These are phyloP conservation scores for Mycena rebaudengoi DNA, from an alignment of 768 basidiomycete species.

Conservation along the genomic window DNA sequence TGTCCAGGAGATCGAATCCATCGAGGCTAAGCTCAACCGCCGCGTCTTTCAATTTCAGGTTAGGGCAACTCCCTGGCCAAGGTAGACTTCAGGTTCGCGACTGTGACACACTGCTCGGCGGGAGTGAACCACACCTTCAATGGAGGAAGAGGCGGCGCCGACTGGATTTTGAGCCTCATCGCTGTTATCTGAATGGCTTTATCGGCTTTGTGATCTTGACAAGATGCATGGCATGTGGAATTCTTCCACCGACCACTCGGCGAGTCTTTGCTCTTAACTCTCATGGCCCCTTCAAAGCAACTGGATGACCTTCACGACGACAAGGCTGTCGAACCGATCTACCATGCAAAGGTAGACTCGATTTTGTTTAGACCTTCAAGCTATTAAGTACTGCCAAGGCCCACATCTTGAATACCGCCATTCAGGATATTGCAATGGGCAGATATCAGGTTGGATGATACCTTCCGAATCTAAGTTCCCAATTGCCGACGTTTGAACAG, in stretches of 20 bases:
- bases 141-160: constrained; percentile 54
- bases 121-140: constrained; percentile 63
- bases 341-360: too few relatives aligned
- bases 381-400: too few relatives aligned
- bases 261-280: constrained; percentile 4
- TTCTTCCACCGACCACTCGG: too few relatives aligned
- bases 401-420: constrained; percentile 62
- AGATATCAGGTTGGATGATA: constrained; percentile 66
- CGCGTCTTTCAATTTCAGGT: constrained; percentile 25
- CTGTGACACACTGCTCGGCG: constrained; percentile 34
- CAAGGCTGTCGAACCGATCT: constrained; percentile 57
- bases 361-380: too few relatives aligned
- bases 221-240: neutral
- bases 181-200: too few relatives aligned
- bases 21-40: constrained; percentile 47
- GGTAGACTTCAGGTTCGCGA: constrained; percentile 48
- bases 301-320: constrained; percentile 32
- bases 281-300: constrained; percentile 3
- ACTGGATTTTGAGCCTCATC: constrained; percentile 65
- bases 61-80: constrained; percentile 45
- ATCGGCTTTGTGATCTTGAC: too few relatives aligned
- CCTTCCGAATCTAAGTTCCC: neutral
- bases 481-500: constrained; percentile 38
- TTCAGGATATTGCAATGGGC: constrained; percentile 79
- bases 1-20: constrained; percentile 57